Base-by-base conservation (phyloP, 176 grass and related monocot genomes). In the Chloris gayana region DNA sequence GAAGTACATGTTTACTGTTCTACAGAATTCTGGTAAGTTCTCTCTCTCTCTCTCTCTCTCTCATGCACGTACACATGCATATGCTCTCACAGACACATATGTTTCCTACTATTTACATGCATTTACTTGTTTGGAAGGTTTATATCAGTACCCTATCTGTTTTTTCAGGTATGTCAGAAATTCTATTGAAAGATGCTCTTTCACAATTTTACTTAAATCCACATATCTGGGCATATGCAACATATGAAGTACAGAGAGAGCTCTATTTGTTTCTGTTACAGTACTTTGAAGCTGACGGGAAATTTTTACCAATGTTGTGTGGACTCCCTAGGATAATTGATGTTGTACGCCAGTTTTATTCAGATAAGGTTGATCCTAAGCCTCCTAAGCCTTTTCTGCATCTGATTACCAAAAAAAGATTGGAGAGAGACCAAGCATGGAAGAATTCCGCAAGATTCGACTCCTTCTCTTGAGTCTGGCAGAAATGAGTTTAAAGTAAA, bases 401-500 rank as follows among this genome's bases (percentile, higher is more conserved):
- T 87, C 62, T 83, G 58, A 73, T 89, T 74, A 94, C 85, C 41
- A 92, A 94, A 80, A 81, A 91, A 47, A 74, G 17, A 89, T 85
- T 82, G 92, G 88, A 51, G 88, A 91, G 77, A 87, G 92, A 83
- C 95, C 90, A 67, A 75, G 84, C 80, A 61, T 80, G 15, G 92
- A 93, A 85, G 92, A 98, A 85, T 82, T 95, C 78, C 87, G 79
- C 49, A 98, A 98, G 84, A 89, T 98, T 25, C 83, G 95, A 14
- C 85, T 98, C 47, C 92, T 98, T 72, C 82, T 98, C 53, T 87
- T 98, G 84, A 98, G 95, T 82, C 67, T 98, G 71, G 92, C 92
- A 80, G 95, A 98, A 83, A 98, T 98, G 92, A 90, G 87, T 78
- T 77, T 98, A 64, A 92, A 89, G 95, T 95, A 87, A 79, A 82